phyloP scores from a whole-genome alignment of 225 moss, liverwort and hornwort genomes.

The Antitrichia curtipendula region DNA sequence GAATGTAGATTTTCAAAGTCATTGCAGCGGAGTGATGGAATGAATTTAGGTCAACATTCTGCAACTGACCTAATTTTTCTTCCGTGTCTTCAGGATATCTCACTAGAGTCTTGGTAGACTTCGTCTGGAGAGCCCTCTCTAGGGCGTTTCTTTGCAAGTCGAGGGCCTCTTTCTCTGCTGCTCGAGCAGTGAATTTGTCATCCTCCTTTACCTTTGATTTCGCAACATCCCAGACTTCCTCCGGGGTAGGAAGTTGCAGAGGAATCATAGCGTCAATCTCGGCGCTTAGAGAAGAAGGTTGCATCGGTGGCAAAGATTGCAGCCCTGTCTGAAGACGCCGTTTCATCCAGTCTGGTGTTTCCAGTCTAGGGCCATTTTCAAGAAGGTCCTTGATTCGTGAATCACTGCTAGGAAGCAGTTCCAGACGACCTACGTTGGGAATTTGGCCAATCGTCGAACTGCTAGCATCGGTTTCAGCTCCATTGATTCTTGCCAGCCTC shows the following conservation, averaged over 20 bases:
- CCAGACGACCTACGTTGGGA: slow-evolving; percentile 39
- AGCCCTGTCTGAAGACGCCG: slow-evolving; percentile 52
- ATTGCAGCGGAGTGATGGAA: not conserved
- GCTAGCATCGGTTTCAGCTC: slow-evolving; percentile 1
- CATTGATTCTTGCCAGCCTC: slow-evolving; percentile 22
- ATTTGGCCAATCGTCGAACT: slow-evolving; percentile 2
- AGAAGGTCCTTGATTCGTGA: slow-evolving; percentile 59
- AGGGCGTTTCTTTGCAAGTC: slow-evolving; percentile 65
- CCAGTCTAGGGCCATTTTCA: slow-evolving; percentile 67
- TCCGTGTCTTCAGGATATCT: slow-evolving; percentile 37
- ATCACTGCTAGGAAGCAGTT: slow-evolving; percentile 44
- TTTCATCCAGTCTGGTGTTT: slow-evolving; percentile 74
- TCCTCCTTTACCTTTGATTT: slow-evolving; percentile 46
- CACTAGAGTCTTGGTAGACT: slow-evolving; percentile 14
- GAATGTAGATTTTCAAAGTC: not conserved
- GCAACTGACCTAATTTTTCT: slow-evolving; percentile 35
- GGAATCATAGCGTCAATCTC: slow-evolving; percentile 52
- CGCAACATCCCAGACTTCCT: slow-evolving; percentile 66
- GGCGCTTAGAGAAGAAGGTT: not conserved
- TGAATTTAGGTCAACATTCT: not conserved
- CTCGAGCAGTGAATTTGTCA: slow-evolving; percentile 57
- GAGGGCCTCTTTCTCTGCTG: slow-evolving; percentile 68
- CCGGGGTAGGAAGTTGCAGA: slow-evolving; percentile 44
- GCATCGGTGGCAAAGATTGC: slow-evolving; percentile 60
- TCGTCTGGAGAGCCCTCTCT: slow-evolving; percentile 54